Conservation (phyloP, 495 filamentous ascomycete species). For the Hypoxylon fragiforme region DNA sequence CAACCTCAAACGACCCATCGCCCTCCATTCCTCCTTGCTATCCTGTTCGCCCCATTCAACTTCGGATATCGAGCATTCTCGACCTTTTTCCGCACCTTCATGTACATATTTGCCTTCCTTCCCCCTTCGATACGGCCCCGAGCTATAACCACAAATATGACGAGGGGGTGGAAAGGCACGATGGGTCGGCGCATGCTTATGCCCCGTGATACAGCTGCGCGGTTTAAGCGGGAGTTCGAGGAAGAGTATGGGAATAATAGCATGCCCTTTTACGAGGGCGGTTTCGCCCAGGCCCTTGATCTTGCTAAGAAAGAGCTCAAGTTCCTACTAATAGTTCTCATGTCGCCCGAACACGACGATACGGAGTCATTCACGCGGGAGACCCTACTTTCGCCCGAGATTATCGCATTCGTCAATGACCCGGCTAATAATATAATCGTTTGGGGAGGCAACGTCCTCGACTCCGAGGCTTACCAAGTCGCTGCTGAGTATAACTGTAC, state of each 20-base stretch:
- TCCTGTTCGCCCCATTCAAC: constrained; percentile 82
- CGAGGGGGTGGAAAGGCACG: constrained; percentile 62
- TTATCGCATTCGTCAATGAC: constrained; percentile 71
- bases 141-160: constrained; percentile 57
- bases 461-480: constrained; percentile 92
- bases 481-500: constrained; percentile 78
- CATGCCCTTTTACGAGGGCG: constrained; percentile 77
- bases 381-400: constrained; percentile 75
- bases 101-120: constrained; percentile 70
- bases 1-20: constrained; percentile 66
- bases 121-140: constrained; percentile 60
- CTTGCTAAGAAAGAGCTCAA: constrained; percentile 86
- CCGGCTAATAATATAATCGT: constrained; percentile 74
- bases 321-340: constrained; percentile 80
- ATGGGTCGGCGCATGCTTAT: constrained; percentile 72
- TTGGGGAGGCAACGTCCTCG: constrained; percentile 89
- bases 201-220: constrained; percentile 82
- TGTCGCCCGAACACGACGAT: constrained; percentile 93
- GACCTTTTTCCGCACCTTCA: constrained; percentile 67
- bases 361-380: constrained; percentile 80
- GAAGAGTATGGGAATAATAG: constrained; percentile 79
- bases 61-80: constrained; percentile 70
- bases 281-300: constrained; percentile 89
- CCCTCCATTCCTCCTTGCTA: constrained; percentile 71
- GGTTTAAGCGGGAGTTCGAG: constrained; percentile 90